Conservation (phyloP, 331 rosid genomes). For the Quercus lobata region DNA sequence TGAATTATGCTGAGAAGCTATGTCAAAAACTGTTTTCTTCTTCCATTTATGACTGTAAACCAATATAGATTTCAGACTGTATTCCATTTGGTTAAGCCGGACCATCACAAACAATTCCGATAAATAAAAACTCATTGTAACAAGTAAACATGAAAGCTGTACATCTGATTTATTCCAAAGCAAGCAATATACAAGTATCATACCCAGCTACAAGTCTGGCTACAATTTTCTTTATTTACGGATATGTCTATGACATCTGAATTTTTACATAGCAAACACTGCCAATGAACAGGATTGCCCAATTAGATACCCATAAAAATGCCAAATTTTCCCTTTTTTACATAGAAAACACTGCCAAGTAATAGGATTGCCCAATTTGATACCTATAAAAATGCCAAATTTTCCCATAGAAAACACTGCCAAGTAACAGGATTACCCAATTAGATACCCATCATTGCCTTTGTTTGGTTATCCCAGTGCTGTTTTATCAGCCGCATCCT, state of each 20-base stretch:
- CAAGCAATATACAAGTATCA: not conserved
- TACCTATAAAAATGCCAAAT: conserved; percentile 24
- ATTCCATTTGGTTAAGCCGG: not conserved
- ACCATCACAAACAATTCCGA: not conserved
- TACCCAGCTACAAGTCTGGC: too few species aligned
- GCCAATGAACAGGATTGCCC: not conserved
- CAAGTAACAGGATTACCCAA: not conserved
- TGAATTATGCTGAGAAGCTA: too few species aligned
- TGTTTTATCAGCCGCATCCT: conserved; percentile 73
- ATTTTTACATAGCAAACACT: not conserved
- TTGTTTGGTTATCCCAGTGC: conserved; percentile 73
- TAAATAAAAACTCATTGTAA: not conserved
- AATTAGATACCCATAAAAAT: conserved; percentile 34
- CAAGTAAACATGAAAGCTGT: not conserved
- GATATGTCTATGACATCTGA: not conserved
- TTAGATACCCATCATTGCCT: conserved; percentile 50
- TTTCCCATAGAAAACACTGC: not conserved
- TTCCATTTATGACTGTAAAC: not conserved
- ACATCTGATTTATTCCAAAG: not conserved
- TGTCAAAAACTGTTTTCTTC: not conserved
- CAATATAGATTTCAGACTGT: not conserved
- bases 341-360: not conserved
- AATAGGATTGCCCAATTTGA: conserved; percentile 11
- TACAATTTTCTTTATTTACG: not conserved
- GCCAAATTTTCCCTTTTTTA: too few species aligned